phyloP scores from a whole-genome alignment of 179 eudicot genomes.

The Gypsophila paniculata region DNA sequence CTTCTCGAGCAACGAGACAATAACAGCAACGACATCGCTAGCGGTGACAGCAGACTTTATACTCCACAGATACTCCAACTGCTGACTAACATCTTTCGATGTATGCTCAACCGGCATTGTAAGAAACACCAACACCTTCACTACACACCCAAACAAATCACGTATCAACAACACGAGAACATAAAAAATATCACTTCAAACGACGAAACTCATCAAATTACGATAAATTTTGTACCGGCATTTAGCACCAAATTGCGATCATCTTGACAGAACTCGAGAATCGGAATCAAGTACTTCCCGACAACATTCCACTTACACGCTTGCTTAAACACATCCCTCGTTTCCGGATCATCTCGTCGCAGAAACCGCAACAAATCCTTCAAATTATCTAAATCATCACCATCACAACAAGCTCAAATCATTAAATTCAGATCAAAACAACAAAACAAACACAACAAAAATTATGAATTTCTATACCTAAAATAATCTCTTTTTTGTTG shows the following conservation, averaged over 20 bases:
- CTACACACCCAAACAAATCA: constrained; percentile 39
- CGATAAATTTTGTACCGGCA: constrained; percentile 43
- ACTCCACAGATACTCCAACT: constrained; percentile 79
- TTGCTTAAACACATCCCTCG: constrained; percentile 87
- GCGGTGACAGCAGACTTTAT: constrained; percentile 59
- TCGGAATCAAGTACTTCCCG: constrained; percentile 78
- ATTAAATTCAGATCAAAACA: neutral
- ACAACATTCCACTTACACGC: constrained; percentile 88
- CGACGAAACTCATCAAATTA: neutral
- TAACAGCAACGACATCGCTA: constrained; percentile 62
- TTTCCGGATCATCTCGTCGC: constrained; percentile 84
- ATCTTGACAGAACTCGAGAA: constrained; percentile 68
- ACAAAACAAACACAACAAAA: constrained; percentile 9
- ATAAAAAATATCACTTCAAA: neutral
- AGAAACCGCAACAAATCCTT: constrained; percentile 90
- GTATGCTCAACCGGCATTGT: constrained; percentile 87
- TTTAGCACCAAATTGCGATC: constrained; percentile 76
- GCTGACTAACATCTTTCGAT: constrained; percentile 67
- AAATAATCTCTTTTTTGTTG: constrained; percentile 49
- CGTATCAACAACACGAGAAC: constrained; percentile 2
- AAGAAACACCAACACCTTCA: constrained; percentile 90
- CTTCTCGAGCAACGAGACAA: constrained; percentile 72
- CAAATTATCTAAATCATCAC: constrained; percentile 62
- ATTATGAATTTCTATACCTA: constrained; percentile 43
- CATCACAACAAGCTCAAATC: neutral